Percentiles rank a stretch among this genome's conserved stretches.
These are phyloP conservation scores for Priceomyces melissophilus DNA, from an alignment of 805 yeast species.

Conservation along the genomic window DNA sequence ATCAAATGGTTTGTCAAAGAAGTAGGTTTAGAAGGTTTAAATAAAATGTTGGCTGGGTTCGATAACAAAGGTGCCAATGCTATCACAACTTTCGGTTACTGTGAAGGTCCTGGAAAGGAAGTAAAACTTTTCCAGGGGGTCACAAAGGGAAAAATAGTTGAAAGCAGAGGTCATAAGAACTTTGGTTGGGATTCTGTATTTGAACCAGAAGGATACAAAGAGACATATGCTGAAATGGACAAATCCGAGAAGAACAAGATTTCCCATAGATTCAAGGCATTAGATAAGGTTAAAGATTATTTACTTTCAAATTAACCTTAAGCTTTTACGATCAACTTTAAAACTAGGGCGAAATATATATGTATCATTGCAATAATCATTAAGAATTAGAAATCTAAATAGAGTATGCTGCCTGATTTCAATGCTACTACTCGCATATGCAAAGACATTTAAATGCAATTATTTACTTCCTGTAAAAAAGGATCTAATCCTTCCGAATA, in stretches of 20 bases:
- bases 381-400: too few species aligned
- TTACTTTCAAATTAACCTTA: slow-evolving; percentile 22
- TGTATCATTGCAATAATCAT: too few species aligned
- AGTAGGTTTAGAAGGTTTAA: slow-evolving; percentile 74
- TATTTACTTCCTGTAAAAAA: slow-evolving; percentile 25
- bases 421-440: too few species aligned
- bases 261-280: slow-evolving; percentile 85
- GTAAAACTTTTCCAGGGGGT: slow-evolving; percentile 82
- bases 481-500: slow-evolving; percentile 45
- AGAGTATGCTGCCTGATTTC: too few species aligned
- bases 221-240: slow-evolving; percentile 84
- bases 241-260: slow-evolving; percentile 72
- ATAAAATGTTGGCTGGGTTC: slow-evolving; percentile 73
- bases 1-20: slow-evolving; percentile 84
- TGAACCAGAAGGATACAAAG: slow-evolving; percentile 69
- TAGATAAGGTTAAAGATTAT: slow-evolving; percentile 63
- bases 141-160: slow-evolving; percentile 77
- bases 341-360: too few species aligned
- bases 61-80: slow-evolving; percentile 85
- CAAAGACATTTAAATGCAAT: not conserved
- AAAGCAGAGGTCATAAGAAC: slow-evolving; percentile 68
- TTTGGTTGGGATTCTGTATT: slow-evolving; percentile 97
- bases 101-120: slow-evolving; percentile 72
- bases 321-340: not conserved
- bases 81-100: slow-evolving; percentile 87